Evolutionary conservation across 2,329 filamentous ascomycete genomes (phyloP).

Genomic region (Pseudogymnoascus sp.): DNA sequence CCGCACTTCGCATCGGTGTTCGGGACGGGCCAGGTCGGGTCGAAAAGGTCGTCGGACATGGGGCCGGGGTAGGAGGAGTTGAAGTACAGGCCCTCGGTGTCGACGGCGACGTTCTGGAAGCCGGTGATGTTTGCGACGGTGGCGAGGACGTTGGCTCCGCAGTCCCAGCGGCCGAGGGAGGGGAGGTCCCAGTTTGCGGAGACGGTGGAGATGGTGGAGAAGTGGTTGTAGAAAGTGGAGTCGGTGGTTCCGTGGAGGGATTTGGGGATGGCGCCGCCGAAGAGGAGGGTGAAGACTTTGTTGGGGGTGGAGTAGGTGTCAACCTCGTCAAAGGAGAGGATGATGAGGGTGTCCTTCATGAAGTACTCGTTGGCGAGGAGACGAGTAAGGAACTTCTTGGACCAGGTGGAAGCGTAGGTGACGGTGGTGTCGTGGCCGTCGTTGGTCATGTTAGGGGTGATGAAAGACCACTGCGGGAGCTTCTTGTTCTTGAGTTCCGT

Average conservation of each 20-base stretch:
- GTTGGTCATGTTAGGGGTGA: slow-evolving; percentile 57
- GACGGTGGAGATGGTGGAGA: slow-evolving; percentile 36
- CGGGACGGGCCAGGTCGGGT: slow-evolving; percentile 18
- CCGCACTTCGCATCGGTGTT: slow-evolving; percentile 18
- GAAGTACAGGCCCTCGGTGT: slow-evolving; percentile 32
- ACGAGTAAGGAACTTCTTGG: slow-evolving; percentile 44
- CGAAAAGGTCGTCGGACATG: slow-evolving; percentile 22
- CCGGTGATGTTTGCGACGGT: slow-evolving; percentile 25
- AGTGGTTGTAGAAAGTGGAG: slow-evolving; percentile 41
- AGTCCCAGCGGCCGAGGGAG: slow-evolving; percentile 38
- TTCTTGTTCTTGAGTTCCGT: slow-evolving; percentile 46
- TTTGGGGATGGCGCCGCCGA: slow-evolving; percentile 46
- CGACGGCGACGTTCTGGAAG: slow-evolving; percentile 22
- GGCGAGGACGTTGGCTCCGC: slow-evolving; percentile 30
- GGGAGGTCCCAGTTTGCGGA: slow-evolving; percentile 38
- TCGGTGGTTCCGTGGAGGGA: slow-evolving; percentile 44
- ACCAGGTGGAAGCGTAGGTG: slow-evolving; percentile 45
- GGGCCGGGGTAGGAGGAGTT: slow-evolving; percentile 39
- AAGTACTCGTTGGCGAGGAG: slow-evolving; percentile 44
- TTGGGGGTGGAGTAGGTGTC: slow-evolving; percentile 46
- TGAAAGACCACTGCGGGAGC: slow-evolving; percentile 59
- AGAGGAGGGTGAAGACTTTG: slow-evolving; percentile 45
- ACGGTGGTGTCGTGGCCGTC: slow-evolving; percentile 56
- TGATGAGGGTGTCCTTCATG: slow-evolving; percentile 46
- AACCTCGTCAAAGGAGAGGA: slow-evolving; percentile 53